Evolutionary conservation across 169 alveolate genomes (phyloP).

Genomic region (Plasmodium relictum): DNA sequence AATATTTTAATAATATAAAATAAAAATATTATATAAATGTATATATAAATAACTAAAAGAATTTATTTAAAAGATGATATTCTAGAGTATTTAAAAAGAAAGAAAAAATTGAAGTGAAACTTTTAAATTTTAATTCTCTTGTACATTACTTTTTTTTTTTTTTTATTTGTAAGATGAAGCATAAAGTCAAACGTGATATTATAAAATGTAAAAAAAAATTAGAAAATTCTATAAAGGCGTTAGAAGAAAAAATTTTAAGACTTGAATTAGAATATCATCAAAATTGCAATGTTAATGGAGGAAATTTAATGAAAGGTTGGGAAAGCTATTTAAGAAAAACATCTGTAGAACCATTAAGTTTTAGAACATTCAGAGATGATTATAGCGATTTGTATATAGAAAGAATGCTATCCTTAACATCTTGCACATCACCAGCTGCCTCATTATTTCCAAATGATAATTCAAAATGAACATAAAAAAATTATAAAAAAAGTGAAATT

Average conservation of each 20-base stretch:
- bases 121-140: not conserved
- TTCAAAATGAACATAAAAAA: not conserved
- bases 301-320: slow-evolving; percentile 74
- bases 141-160: not conserved
- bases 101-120: not conserved
- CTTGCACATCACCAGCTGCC: slow-evolving; percentile 68
- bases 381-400: slow-evolving; percentile 45
- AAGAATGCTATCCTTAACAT: slow-evolving; percentile 71
- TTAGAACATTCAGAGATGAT: slow-evolving; percentile 73
- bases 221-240: slow-evolving; percentile 68
- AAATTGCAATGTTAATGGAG: slow-evolving; percentile 75
- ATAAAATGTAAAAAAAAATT: slow-evolving; percentile 68
- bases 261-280: slow-evolving; percentile 73
- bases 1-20: too few relatives aligned
- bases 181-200: slow-evolving; percentile 71
- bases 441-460: slow-evolving; percentile 30
- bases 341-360: slow-evolving; percentile 56
- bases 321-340: slow-evolving; percentile 56
- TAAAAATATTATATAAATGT: not conserved
- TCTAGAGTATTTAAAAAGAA: not conserved
- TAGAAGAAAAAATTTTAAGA: slow-evolving; percentile 76
- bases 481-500: not conserved
- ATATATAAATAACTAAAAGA: not conserved
- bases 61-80: not conserved
- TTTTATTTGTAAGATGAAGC: slow-evolving; percentile 38